Conservation (phyloP, 2,329 filamentous ascomycete species). For the Fusarium denticulatum region DNA sequence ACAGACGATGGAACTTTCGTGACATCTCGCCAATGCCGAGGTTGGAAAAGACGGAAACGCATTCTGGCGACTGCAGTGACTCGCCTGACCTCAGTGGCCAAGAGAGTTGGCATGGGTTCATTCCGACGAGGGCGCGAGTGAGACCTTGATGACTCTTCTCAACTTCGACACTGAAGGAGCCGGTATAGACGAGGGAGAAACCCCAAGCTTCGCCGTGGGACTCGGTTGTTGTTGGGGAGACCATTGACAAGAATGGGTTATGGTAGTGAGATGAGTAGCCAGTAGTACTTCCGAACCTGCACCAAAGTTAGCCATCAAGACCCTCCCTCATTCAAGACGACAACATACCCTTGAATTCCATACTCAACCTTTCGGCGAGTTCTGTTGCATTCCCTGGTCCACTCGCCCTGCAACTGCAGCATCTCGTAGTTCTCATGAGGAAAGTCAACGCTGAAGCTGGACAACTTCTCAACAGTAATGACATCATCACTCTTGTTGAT, state of each 20-base stretch:
- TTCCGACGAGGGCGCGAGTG: slow-evolving; percentile 67
- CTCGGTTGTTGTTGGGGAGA: slow-evolving; percentile 67
- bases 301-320: neutral
- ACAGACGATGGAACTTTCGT: slow-evolving; percentile 68
- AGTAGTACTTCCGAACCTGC: slow-evolving; percentile 67
- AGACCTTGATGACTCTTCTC: slow-evolving; percentile 71
- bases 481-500: slow-evolving; percentile 65
- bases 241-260: slow-evolving; percentile 71
- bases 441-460: slow-evolving; percentile 70
- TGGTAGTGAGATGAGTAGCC: slow-evolving; percentile 72
- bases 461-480: slow-evolving; percentile 65
- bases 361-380: slow-evolving; percentile 65
- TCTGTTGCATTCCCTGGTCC: slow-evolving; percentile 67
- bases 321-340: rapidly evolving
- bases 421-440: slow-evolving; percentile 70
- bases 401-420: slow-evolving; percentile 70
- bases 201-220: slow-evolving; percentile 70
- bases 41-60: slow-evolving; percentile 69
- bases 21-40: slow-evolving; percentile 70
- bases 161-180: slow-evolving; percentile 69
- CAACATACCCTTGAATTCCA: slow-evolving; percentile 62
- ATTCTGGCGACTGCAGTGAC: slow-evolving; percentile 69
- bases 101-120: slow-evolving; percentile 69
- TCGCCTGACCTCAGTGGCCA: slow-evolving; percentile 66
- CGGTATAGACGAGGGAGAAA: slow-evolving; percentile 72